Evolutionary conservation across 2,329 filamentous ascomycete species (phyloP).

Genomic region (Cladorrhinum sp.): DNA sequence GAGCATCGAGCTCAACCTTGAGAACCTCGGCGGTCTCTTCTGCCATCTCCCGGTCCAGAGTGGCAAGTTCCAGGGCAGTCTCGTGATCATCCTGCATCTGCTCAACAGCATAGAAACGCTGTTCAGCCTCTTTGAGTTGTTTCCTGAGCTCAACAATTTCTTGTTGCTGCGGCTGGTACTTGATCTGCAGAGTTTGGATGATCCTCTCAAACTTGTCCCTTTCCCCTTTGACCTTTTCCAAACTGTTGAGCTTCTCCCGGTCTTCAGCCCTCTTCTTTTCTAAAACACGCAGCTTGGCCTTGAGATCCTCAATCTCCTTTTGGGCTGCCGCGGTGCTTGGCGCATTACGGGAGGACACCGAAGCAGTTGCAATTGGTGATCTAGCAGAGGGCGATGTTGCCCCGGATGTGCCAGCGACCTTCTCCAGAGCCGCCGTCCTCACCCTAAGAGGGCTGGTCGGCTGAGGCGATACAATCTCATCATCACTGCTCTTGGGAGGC

Average conservation of each 20-base stretch:
- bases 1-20: constrained; percentile 73
- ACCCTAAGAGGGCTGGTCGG: constrained; percentile 49
- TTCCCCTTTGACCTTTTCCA: constrained; percentile 74
- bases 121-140: constrained; percentile 72
- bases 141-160: constrained; percentile 76
- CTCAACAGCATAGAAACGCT: constrained; percentile 66
- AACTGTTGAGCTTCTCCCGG: constrained; percentile 74
- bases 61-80: constrained; percentile 77
- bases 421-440: constrained; percentile 52
- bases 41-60: constrained; percentile 91
- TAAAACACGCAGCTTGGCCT: constrained; percentile 80
- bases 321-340: constrained; percentile 39
- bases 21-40: constrained; percentile 84
- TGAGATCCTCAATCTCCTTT: constrained; percentile 77
- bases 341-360: constrained; percentile 14
- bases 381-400: constrained; percentile 31
- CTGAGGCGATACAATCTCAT: constrained; percentile 48
- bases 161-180: constrained; percentile 80
- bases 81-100: constrained; percentile 80
- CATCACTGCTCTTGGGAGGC: constrained; percentile 44
- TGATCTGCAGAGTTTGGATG: constrained; percentile 85
- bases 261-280: constrained; percentile 87
- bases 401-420: constrained; percentile 39
- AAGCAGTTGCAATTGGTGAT: constrained; percentile 29
- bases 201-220: constrained; percentile 77